Conservation (phyloP, 1,284 basidiomycete species). For the Cryptococcus maquisensis region DNA sequence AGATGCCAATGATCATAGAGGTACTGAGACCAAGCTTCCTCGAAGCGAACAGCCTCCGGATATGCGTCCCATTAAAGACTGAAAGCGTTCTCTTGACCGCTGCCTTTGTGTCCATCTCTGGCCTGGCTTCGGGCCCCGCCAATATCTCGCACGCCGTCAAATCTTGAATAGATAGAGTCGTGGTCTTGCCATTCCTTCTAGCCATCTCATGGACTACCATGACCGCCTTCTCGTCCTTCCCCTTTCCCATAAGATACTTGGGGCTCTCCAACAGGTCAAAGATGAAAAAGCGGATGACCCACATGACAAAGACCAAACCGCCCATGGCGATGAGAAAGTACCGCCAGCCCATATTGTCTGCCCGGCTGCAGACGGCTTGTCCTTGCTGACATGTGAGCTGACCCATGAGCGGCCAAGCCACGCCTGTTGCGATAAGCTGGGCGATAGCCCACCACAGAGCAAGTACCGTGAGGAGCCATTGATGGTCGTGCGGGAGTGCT, state of each 20-base stretch:
- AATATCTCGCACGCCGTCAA: conserved; percentile 43
- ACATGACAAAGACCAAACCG: conserved; percentile 51
- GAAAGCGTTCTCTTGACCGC: conserved; percentile 42
- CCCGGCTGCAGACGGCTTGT: conserved; percentile 13
- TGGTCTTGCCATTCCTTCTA: conserved; percentile 53
- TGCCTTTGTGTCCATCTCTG: conserved; percentile 12
- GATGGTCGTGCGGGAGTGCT: conserved; percentile 54
- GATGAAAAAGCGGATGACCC: conserved; percentile 38
- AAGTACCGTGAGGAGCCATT: conserved; percentile 60
- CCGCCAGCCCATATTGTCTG: conserved; percentile 38
- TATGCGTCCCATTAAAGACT: conserved; percentile 52
- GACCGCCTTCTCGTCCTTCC: conserved; percentile 59
- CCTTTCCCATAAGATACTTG: conserved; percentile 52
- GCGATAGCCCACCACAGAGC: conserved; percentile 66
- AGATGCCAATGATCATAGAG: conserved; percentile 55
- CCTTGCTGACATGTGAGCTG: conserved; percentile 18
- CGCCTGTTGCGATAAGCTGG: conserved; percentile 27
- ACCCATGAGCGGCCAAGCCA: conserved; percentile 35
- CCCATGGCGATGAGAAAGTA: conserved; percentile 58
- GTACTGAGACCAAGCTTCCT: conserved; percentile 56
- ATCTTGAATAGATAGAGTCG: conserved; percentile 54
- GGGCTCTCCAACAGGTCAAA: conserved; percentile 58
- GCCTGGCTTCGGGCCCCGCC: conserved; percentile 10
- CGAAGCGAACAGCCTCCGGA: conserved; percentile 56
- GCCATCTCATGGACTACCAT: conserved; percentile 53